phyloP scores from a whole-genome alignment of 1,139 yeast species.

The Debaryomyces singareniensis region DNA sequence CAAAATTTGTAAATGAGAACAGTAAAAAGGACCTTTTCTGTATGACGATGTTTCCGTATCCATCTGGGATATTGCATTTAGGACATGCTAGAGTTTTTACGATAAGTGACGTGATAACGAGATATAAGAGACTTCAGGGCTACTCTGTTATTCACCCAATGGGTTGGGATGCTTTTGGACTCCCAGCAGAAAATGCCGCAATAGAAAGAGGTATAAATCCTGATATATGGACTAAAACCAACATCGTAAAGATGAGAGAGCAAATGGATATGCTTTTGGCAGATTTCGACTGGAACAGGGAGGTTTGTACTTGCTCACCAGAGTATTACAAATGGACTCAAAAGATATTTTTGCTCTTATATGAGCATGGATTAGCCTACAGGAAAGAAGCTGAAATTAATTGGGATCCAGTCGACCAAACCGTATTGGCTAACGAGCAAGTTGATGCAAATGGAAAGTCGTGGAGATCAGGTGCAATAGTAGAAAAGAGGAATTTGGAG shows the following conservation, averaged over 20 bases:
- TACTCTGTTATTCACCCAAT: conserved; percentile 83
- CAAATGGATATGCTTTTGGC: conserved; percentile 77
- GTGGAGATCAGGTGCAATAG: conserved; percentile 96
- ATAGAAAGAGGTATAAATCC: conserved; percentile 79
- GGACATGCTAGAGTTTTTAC: conserved; percentile 93
- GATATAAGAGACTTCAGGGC: conserved; percentile 75
- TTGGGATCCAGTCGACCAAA: conserved; percentile 95
- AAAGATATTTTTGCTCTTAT: conserved; percentile 65
- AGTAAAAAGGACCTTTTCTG: conserved; percentile 49
- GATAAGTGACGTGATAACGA: conserved; percentile 75
- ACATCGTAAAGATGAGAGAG: conserved; percentile 74
- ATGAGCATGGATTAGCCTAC: conserved; percentile 76
- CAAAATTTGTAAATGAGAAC: conserved; percentile 19
- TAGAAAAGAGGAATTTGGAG: conserved; percentile 69
- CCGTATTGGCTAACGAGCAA: conserved; percentile 95
- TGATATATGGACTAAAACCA: conserved; percentile 70
- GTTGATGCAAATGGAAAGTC: conserved; percentile 86
- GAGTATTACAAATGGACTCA: conserved; percentile 93
- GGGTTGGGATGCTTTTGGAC: conserved; percentile 99
- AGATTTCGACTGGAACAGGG: conserved; percentile 92
- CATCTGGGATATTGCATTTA: conserved; percentile 86
- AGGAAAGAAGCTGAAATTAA: conserved; percentile 82
- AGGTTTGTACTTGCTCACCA: conserved; percentile 80
- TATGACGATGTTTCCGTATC: conserved; percentile 91
- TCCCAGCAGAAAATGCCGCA: conserved; percentile 98